Base-by-base conservation (phyloP, 2,329 filamentous ascomycete species). In the Colletotrichum chrysophilum region DNA sequence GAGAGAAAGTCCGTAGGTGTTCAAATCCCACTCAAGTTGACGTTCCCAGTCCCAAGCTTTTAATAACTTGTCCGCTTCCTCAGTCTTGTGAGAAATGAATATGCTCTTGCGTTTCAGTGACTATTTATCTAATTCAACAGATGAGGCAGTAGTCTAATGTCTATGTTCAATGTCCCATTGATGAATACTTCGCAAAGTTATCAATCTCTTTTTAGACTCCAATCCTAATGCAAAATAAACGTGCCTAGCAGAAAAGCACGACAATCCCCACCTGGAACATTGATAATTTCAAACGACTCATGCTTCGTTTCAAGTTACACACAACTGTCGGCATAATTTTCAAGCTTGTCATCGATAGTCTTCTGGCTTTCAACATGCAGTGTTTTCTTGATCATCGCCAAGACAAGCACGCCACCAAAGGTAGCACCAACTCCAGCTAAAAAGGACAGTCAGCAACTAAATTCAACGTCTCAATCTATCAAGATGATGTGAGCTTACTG, bases 291-390 rank as follows among this genome's bases (percentile, higher is more conserved):
- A 21, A 21, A n/a, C 3, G 1, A 3, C 18, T 0, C 43, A 52
- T 0, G n/a, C 2, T 52, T 21, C 6, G 5, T 21, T 13, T 0
- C 0, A 3, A 12, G 0, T 52, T 52, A 61, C 12, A 32, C 58
- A 61, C 3, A 24, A 32, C 30, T 36, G 5, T 61, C n/a, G 10
- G 2, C 0, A 16, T 61, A n/a, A 21, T 61, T 4, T 0, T 61
- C n/a, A 32, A 36, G 3, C 8, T 61, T n/a, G 7, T 61, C 10
- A 13, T 61, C 28, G 16, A 6, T 4, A 21, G n/a, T 14, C 30
- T 61, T 21, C 18, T 21, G 28, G 4, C 9, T 34, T 34, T 34
- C 0, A 13, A 52, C 10, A 32, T 61, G 10, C 1, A 21, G 18
- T 34, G 28, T 32, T 8, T 18, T 32, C 18, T 34, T 18, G 10